These are phyloP conservation scores for Pichia sp. DNA, from an alignment of 1,139 yeast species.

Conservation along the genomic window DNA sequence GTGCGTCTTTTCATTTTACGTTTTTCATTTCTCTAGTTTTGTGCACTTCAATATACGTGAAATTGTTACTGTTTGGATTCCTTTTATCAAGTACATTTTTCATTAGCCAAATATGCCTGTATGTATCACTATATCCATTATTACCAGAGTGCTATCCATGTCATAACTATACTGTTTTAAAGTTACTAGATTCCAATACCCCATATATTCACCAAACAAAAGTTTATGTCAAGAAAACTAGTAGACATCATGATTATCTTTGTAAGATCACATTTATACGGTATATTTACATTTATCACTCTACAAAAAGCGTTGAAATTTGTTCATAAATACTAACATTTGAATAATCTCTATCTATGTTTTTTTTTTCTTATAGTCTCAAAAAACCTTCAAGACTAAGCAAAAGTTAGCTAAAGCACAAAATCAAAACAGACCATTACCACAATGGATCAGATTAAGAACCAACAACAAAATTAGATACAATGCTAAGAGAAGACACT, in stretches of 20 bases:
- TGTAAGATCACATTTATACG: background rate
- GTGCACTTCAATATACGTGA: background rate
- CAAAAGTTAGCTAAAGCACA: constrained; percentile 99
- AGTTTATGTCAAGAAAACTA: background rate
- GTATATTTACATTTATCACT: background rate
- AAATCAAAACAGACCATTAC: constrained; percentile 99
- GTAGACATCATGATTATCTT: background rate
- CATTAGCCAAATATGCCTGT: constrained; percentile 8
- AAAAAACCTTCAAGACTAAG: constrained; percentile 96
- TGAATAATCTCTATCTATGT: too few relatives aligned
- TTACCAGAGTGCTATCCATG: background rate
- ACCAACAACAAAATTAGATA: constrained; percentile 97
- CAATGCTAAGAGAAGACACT: constrained; percentile 99
- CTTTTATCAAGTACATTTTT: background rate
- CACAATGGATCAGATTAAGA: constrained; percentile 99
- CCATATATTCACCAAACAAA: background rate
- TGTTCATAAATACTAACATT: constrained; percentile 8
- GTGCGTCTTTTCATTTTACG: background rate
- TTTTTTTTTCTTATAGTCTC: constrained; percentile 50
- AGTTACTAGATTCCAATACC: background rate
- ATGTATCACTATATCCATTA: background rate
- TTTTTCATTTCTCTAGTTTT: background rate
- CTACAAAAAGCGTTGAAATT: background rate
- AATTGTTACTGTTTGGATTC: background rate
- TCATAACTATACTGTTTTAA: background rate